phyloP scores from a whole-genome alignment of 2,329 filamentous ascomycete species.

The Claviceps capensis region DNA sequence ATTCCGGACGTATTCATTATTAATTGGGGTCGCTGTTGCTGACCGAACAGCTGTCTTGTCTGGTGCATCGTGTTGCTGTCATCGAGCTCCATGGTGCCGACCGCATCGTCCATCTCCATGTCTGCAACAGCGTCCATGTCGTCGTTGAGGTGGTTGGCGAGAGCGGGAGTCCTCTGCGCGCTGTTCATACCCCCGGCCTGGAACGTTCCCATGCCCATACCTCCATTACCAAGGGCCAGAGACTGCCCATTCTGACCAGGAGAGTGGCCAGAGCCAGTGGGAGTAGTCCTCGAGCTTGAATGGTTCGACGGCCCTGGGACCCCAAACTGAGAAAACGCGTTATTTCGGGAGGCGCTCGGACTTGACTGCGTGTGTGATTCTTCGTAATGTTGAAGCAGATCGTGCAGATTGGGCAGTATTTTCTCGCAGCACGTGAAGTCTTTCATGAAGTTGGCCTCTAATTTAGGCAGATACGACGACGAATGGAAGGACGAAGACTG shows the following conservation, averaged over 20 bases:
- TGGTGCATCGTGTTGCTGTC: slow-evolving; percentile 54
- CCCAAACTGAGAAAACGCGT: slow-evolving; percentile 26
- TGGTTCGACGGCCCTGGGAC: slow-evolving; percentile 19
- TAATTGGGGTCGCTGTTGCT: slow-evolving; percentile 53
- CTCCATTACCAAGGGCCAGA: slow-evolving; percentile 15
- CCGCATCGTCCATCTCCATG: slow-evolving; percentile 91
- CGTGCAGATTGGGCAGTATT: slow-evolving; percentile 81
- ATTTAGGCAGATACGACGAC: slow-evolving; percentile 87
- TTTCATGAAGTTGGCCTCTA: slow-evolving; percentile 95
- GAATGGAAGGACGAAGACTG: slow-evolving; percentile 95
- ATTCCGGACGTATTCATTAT: slow-evolving; percentile 68
- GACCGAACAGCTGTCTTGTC: slow-evolving; percentile 54
- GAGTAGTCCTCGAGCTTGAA: slow-evolving; percentile 19
- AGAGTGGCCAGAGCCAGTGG: slow-evolving; percentile 19
- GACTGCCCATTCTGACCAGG: slow-evolving; percentile 21
- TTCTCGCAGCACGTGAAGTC: slow-evolving; percentile 93
- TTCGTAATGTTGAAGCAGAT: slow-evolving; percentile 92
- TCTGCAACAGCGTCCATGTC: slow-evolving; percentile 81
- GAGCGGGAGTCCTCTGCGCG: slow-evolving; percentile 28
- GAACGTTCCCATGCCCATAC: slow-evolving; percentile 26
- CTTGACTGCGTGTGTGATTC: slow-evolving; percentile 72
- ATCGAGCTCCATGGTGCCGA: slow-evolving; percentile 51
- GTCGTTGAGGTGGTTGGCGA: slow-evolving; percentile 28
- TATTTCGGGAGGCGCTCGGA: slow-evolving; percentile 26
- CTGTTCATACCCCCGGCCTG: slow-evolving; percentile 14